phyloP scores from a whole-genome alignment of 148 eudicot genomes.

The Selenicereus undatus region DNA sequence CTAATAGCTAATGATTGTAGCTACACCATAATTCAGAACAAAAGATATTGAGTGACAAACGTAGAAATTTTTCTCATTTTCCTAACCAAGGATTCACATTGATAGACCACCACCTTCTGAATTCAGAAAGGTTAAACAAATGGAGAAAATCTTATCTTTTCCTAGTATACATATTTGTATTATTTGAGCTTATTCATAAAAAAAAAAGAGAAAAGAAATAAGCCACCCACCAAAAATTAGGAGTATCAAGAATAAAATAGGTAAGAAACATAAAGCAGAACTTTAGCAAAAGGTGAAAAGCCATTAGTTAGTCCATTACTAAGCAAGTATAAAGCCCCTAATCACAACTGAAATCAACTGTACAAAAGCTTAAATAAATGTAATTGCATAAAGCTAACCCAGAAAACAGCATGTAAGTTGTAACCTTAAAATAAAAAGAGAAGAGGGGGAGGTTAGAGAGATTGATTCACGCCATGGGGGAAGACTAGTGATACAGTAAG shows the following conservation, averaged over 20 bases:
- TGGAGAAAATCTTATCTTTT: neutral
- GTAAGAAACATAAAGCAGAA: neutral
- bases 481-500: constrained; percentile 88
- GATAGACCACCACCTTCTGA: constrained; percentile 1
- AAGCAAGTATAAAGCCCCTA: constrained; percentile 4
- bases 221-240: constrained; percentile 19
- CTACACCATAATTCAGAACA: neutral
- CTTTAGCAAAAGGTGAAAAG: constrained; percentile 21
- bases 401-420: constrained; percentile 15
- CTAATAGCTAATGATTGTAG: neutral
- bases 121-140: constrained; percentile 5
- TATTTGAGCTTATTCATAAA: neutral
- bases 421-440: constrained; percentile 15
- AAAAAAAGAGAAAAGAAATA: neutral
- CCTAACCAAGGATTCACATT: constrained; percentile 5
- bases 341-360: constrained; percentile 19
- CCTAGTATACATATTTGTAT: neutral
- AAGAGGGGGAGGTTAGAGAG: constrained; percentile 8
- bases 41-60: neutral
- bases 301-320: constrained; percentile 14
- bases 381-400: constrained; percentile 8
- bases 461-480: constrained; percentile 94
- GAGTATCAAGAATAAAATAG: constrained; percentile 6
- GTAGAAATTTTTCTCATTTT: neutral
- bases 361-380: neutral